A percentile compares a stretch with the other conserved stretches of the same genome.
phyloP scores from a whole-genome alignment of 345 rosid genomes.

The Lepidium africanum region DNA sequence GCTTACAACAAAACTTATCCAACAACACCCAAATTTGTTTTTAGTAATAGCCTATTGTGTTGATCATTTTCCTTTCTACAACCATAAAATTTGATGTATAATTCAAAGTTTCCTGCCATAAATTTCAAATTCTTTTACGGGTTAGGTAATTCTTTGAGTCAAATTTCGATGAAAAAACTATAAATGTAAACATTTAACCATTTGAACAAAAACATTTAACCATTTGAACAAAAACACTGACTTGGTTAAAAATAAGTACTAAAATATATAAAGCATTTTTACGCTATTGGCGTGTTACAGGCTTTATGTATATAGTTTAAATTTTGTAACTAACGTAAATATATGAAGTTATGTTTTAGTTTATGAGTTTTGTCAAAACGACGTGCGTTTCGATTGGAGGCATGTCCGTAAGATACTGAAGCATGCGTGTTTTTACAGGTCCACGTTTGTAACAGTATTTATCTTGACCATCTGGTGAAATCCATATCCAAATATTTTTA shows the following conservation, averaged over 20 bases:
- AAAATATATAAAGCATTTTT: background rate
- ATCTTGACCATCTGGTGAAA: background rate
- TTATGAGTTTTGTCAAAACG: background rate
- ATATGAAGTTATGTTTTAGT: background rate
- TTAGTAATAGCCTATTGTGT: too few species aligned
- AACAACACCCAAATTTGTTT: too few species aligned
- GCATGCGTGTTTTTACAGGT: constrained; percentile 1
- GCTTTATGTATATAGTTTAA: background rate
- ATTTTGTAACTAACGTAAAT: background rate
- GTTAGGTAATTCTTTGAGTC: too few species aligned
- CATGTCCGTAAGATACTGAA: constrained; percentile 4
- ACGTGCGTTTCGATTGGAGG: constrained; percentile 13
- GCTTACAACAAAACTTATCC: background rate
- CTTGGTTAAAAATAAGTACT: background rate
- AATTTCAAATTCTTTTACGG: too few species aligned
- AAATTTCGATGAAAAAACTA: too few species aligned
- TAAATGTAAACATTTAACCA: background rate
- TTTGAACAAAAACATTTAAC: background rate
- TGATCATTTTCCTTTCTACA: too few species aligned
- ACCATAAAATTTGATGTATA: too few species aligned
- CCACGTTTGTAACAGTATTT: constrained; percentile 7
- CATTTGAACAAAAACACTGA: background rate
- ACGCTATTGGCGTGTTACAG: background rate
- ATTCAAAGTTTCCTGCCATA: too few species aligned
- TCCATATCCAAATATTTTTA: background rate